phyloP scores from a whole-genome alignment of 2,329 filamentous ascomycete genomes.

The Fusarium devonianum region DNA sequence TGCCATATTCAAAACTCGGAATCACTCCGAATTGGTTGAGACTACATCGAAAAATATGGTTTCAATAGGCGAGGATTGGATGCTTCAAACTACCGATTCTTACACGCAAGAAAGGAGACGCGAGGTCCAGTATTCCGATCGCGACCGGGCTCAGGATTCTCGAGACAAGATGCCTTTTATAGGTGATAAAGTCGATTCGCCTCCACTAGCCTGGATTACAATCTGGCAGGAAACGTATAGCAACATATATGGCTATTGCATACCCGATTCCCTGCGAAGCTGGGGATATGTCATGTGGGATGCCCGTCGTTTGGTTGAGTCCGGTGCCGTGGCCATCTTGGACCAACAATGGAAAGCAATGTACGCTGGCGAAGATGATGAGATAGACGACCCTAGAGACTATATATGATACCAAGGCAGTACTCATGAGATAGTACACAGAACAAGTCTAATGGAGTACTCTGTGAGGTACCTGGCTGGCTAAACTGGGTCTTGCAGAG shows the following conservation, averaged over 20 bases:
- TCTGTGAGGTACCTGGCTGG: too few species aligned
- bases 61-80: background rate
- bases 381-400: too few species aligned
- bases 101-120: background rate
- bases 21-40: background rate
- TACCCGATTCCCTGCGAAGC: background rate
- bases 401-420: too few species aligned
- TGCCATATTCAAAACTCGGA: background rate
- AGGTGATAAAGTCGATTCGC: background rate
- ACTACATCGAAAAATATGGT: background rate
- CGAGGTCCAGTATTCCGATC: background rate
- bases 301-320: background rate
- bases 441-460: too few species aligned
- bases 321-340: background rate
- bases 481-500: too few species aligned
- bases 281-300: conserved; percentile 18
- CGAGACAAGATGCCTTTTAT: background rate
- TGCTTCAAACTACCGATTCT: background rate
- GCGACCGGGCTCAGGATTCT: background rate
- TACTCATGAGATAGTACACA: too few species aligned
- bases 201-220: conserved; percentile 1
- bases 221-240: conserved; percentile 1
- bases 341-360: too few species aligned
- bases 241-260: conserved; percentile 4
- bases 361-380: too few species aligned